These are phyloP conservation scores for Ophiocordyceps camponoti-saundersi DNA, from an alignment of 2,329 filamentous ascomycete genomes.

Conservation along the genomic window DNA sequence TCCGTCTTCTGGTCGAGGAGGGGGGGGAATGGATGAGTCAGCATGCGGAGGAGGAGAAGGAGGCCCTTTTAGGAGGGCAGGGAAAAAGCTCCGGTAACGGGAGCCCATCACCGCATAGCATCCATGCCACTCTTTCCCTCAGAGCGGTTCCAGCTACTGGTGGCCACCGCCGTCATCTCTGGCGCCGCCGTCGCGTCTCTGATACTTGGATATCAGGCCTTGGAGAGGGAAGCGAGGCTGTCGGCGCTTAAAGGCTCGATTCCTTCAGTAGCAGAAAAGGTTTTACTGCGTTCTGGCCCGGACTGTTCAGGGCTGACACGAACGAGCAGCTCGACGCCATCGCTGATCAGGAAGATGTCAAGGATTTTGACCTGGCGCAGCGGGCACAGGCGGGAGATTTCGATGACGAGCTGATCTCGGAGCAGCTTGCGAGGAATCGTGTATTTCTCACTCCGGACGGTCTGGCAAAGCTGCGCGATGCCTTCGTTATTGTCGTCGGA, in stretches of 20 bases:
- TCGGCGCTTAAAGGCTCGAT: constrained; percentile 44
- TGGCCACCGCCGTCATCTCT: constrained; percentile 52
- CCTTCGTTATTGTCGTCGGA: constrained; percentile 81
- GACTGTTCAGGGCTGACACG: too few relatives aligned
- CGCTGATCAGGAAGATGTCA: constrained; percentile 46
- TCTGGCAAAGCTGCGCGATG: constrained; percentile 57
- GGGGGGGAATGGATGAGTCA: not conserved
- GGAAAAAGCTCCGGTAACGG: too few relatives aligned
- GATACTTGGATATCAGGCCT: constrained; percentile 43
- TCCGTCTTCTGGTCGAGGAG: not conserved
- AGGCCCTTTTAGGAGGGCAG: too few relatives aligned
- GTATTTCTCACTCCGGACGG: constrained; percentile 79
- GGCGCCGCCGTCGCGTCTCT: constrained; percentile 42
- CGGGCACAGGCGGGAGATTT: constrained; percentile 47
- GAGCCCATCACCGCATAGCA: not conserved
- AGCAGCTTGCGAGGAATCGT: constrained; percentile 84
- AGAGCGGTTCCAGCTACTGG: constrained; percentile 43
- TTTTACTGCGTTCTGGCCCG: too few relatives aligned
- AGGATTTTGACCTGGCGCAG: constrained; percentile 39
- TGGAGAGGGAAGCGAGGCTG: constrained; percentile 37
- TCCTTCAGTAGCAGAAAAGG: constrained; percentile 15
- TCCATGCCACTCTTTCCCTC: constrained; percentile 8
- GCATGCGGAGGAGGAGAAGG: not conserved
- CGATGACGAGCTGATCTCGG: constrained; percentile 69
- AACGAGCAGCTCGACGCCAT: constrained; percentile 40